Percentiles rank a stretch among this genome's conserved stretches.
phyloP scores from a whole-genome alignment of 495 filamentous ascomycete genomes.

The Penicillium argentinense region DNA sequence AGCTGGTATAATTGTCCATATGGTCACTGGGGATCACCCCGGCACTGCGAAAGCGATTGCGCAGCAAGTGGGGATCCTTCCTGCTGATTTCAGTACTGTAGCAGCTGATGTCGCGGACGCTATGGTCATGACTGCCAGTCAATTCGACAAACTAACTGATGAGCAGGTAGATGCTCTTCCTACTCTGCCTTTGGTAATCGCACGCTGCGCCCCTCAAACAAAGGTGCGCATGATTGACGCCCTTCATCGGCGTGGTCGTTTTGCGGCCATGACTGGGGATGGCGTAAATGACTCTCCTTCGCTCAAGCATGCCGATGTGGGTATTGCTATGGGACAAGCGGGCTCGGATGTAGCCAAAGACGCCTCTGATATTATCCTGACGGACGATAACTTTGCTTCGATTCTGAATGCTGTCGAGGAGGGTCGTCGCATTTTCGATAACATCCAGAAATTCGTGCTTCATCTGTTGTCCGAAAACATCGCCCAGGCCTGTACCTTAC shows the following conservation, averaged over 20 bases:
- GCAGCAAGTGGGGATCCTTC: conserved; percentile 64
- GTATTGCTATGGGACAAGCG: conserved; percentile 79
- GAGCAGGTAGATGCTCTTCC: conserved; percentile 65
- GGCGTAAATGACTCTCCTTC: conserved; percentile 86
- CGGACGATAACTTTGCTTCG: too few species aligned
- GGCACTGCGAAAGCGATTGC: too few species aligned
- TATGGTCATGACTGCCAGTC: conserved; percentile 66
- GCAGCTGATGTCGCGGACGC: conserved; percentile 55
- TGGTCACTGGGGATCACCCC: too few species aligned
- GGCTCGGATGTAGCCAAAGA: too few species aligned
- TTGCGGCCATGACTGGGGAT: conserved; percentile 81
- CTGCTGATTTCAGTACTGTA: conserved; percentile 46
- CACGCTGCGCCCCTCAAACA: conserved; percentile 68
- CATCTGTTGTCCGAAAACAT: conserved; percentile 73
- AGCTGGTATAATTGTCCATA: too few species aligned
- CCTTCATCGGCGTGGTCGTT: conserved; percentile 60
- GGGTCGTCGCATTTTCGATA: conserved; percentile 71
- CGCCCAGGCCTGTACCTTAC: conserved; percentile 64
- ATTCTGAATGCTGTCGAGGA: conserved; percentile 72
- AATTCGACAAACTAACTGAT: conserved; percentile 65
- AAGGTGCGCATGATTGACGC: too few species aligned
- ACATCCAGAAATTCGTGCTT: conserved; percentile 76
- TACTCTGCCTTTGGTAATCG: conserved; percentile 65
- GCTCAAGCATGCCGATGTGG: conserved; percentile 78
- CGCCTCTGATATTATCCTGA: too few species aligned